Evolutionary conservation across 179 eudicot species (phyloP), one percentile per base, ranked within the genome.

Genomic region (Silene vulgaris): DNA sequence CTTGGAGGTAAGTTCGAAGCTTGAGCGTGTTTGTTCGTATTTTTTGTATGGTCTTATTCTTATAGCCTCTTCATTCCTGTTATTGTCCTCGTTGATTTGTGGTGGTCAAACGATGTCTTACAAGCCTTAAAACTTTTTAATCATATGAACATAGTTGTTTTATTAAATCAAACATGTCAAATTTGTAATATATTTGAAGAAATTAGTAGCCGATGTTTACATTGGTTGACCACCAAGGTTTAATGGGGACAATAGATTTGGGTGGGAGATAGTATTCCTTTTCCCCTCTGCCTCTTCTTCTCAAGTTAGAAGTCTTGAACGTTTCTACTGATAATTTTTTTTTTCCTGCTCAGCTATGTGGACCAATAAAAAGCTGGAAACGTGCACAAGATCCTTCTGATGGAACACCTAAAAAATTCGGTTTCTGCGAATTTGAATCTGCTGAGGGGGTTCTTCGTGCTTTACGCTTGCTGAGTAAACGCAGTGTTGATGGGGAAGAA

Each of bases 361-460:
- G 99, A 72, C 93, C 96, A 52, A 90, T 96, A 52, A 96, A 93
- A 88, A 91, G 86, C 76, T 96, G 98, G 99, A 96, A 93, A 82
- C 98, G 97, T 65, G 82, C 88, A 76, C 98, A 91, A 77, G 96
- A 88, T 85, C 97, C 97, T 4, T 78, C 97, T 52, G 85, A 78
- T 86, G 98, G 97, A 62, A 76, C 90, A 1, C 89, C 88, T 19
- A 88, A 81, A 85, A 85, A 89, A 67, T 95, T 86, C 83, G 99
- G 97, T 1, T 85, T 92, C 81, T 95, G 99, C 81, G 99, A 95
- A 68, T 95, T 92, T 83, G 97, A 90, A 71, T 87, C 91, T 69
- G 93, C 97, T 54, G 99, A 96, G 83, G 98, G 99, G 35, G 92
- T 90, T 85, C 90, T 92, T 66, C 97, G 97, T 80, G 96, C 97